Base-by-base conservation (phyloP, 768 basidiomycete genomes). In the Podaxis pistillaris region DNA sequence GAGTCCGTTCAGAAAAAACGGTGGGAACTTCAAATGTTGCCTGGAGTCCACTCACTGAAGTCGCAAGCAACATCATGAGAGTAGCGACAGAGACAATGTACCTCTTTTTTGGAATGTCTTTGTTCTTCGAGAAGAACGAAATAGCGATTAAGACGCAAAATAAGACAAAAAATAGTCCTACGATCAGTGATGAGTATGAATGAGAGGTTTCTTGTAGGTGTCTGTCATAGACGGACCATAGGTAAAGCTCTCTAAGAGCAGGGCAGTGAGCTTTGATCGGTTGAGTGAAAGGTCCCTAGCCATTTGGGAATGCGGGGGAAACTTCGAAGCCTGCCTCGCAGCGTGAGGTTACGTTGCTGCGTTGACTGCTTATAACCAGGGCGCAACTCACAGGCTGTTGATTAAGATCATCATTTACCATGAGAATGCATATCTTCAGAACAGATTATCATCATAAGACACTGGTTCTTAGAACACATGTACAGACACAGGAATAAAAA, bases 151-250 rank as follows among this genome's bases (percentile, higher is more conserved):
- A 30, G 41, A 62, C 47, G 44, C 15, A 46, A 38, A 55, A 62
- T 28, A 62, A 36, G 15, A 62, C 30, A 11, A 62, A 30, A 22
- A 62, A 62, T 33, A 62, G 37, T 12, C 60, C 60, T 62, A n/a
- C 24, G 5, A 13, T 30, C n/a, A 11, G 15, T 3, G 12, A 3
- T 6, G n/a, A 11, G 24, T 6, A 19, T 1, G 4, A 0, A 24
- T 40, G 9, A 40, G 50, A 6, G 26, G 5, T 11, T 5, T 24
- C 19, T 15, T 8, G 12, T 2, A 24, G 19, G 12, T 46, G 1
- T n/a, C 44, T 46, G 15, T 9, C 22, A 26, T 13, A 22, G 13
- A 50, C 49, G 6, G 15, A 61, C 60, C 60, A 15, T 62, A 62
- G 17, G 55, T 24, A 7, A 62, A 19, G 44, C 60, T 62, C 41